Conservation (phyloP, 1,139 yeast species). For the Magnusiomyces tetraspermus region DNA sequence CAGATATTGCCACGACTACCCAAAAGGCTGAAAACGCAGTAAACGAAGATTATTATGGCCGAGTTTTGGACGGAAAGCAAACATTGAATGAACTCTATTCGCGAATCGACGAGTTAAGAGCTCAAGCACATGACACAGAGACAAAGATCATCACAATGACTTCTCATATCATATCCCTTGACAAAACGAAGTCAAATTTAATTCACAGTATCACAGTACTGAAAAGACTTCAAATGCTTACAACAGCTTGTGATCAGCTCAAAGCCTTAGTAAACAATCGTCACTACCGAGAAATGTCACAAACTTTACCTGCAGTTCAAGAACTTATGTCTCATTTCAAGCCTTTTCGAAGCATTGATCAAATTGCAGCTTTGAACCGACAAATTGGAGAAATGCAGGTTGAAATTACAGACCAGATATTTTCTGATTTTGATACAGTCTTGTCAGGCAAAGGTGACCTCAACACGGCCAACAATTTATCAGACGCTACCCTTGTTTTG, state of each 20-base stretch:
- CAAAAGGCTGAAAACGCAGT: background rate
- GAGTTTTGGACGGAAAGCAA: constrained; percentile 17
- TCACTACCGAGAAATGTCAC: constrained; percentile 58
- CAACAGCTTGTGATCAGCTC: constrained; percentile 66
- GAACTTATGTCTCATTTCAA: constrained; percentile 71
- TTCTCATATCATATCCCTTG: constrained; percentile 64
- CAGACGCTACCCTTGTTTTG: constrained; percentile 61
- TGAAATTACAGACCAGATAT: constrained; percentile 60
- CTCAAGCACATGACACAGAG: constrained; percentile 50
- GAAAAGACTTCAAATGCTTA: constrained; percentile 77
- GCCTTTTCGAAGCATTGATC: constrained; percentile 75
- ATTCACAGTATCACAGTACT: constrained; percentile 77
- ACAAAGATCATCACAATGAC: constrained; percentile 61
- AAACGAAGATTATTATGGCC: constrained; percentile 5
- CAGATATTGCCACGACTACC: background rate
- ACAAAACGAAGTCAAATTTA: constrained; percentile 71
- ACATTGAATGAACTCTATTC: constrained; percentile 35
- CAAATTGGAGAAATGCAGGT: constrained; percentile 56
- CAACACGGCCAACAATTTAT: constrained; percentile 26
- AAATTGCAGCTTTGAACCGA: constrained; percentile 61
- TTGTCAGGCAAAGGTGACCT: constrained; percentile 18
- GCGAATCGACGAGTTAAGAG: constrained; percentile 39
- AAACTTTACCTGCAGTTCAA: constrained; percentile 64
- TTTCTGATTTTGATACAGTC: constrained; percentile 57
- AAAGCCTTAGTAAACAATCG: constrained; percentile 39